A percentile compares a stretch with the other conserved stretches of the same genome.
Evolutionary conservation across 2,329 filamentous ascomycete genomes (phyloP).

Genomic region (Lachnellula suecica): DNA sequence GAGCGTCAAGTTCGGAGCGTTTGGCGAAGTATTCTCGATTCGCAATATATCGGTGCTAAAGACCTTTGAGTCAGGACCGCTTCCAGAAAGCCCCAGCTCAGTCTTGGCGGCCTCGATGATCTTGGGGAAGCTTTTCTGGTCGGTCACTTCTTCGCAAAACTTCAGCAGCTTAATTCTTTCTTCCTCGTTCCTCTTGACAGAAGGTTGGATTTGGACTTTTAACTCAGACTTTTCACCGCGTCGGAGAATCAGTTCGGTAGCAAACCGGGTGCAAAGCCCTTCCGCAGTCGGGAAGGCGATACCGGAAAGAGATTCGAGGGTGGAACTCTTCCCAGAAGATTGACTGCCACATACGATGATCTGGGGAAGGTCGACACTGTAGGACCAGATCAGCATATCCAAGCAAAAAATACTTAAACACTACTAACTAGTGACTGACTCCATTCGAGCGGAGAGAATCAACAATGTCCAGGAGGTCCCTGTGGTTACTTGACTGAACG

Average conservation of each 20-base stretch:
- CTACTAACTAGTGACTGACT: slow-evolving; percentile 14
- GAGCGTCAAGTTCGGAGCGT: slow-evolving; percentile 14
- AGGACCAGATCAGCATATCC: not conserved
- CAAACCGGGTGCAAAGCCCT: slow-evolving; percentile 41
- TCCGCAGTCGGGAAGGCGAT: slow-evolving; percentile 38
- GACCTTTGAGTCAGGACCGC: slow-evolving; percentile 20
- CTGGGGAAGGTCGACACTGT: slow-evolving; percentile 38
- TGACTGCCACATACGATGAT: slow-evolving; percentile 43
- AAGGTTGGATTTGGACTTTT: slow-evolving; percentile 13
- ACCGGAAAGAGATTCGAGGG: slow-evolving; percentile 35
- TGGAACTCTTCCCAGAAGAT: slow-evolving; percentile 36
- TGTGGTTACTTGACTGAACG: slow-evolving; percentile 43
- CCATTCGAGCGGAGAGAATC: slow-evolving; percentile 46
- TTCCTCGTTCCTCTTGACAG: slow-evolving; percentile 3
- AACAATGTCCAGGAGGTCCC: slow-evolving; percentile 55
- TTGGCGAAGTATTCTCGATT: slow-evolving; percentile 15
- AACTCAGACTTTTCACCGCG: slow-evolving; percentile 4
- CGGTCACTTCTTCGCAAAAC: slow-evolving; percentile 13
- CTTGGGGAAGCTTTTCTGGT: slow-evolving; percentile 8
- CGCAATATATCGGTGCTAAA: slow-evolving; percentile 17
- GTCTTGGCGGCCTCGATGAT: slow-evolving; percentile 20
- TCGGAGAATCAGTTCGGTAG: slow-evolving; percentile 41
- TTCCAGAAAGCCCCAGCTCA: slow-evolving; percentile 5
- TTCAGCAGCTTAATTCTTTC: slow-evolving; percentile 11
- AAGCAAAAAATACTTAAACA: not conserved